phyloP scores from a whole-genome alignment of 805 yeast genomes.

The Wickerhamiella australiensis region DNA sequence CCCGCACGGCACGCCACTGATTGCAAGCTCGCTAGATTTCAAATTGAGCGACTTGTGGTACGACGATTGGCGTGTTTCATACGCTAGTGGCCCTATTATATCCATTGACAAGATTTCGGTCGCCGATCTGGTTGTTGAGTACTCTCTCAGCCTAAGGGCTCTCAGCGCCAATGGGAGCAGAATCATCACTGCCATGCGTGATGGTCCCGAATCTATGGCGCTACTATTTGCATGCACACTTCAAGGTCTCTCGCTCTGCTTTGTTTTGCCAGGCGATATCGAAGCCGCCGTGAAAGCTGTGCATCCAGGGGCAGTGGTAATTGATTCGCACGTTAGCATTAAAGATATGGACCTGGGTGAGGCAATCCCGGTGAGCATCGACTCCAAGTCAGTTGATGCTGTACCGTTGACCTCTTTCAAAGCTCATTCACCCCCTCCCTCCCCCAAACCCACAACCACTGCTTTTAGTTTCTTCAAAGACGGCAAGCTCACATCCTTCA shows the following conservation, averaged over 20 bases:
- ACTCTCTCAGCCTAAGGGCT: conserved; percentile 1
- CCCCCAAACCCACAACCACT: neutral
- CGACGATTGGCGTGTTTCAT: conserved; percentile 11
- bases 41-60: conserved; percentile 52
- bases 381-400: conserved; percentile 1
- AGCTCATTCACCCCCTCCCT: neutral
- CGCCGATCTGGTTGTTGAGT: conserved; percentile 6
- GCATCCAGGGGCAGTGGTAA: conserved; percentile 8
- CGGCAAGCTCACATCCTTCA: conserved; percentile 8
- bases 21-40: conserved; percentile 34
- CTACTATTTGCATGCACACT: conserved; percentile 20
- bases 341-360: conserved; percentile 3
- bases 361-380: conserved; percentile 4
- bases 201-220: conserved; percentile 17
- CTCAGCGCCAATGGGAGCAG: conserved; percentile 3
- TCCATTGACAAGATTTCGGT: conserved; percentile 7
- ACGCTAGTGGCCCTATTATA: conserved; percentile 7
- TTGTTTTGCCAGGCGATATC: conserved; percentile 5
- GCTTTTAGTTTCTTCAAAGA: conserved; percentile 4
- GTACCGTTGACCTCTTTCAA: conserved; percentile 11
- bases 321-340: neutral
- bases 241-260: conserved; percentile 11
- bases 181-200: conserved; percentile 11
- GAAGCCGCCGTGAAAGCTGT: conserved; percentile 8
- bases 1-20: conserved; percentile 41